A percentile compares a stretch with the other conserved stretches of the same genome.
Evolutionary conservation across 495 filamentous ascomycete species (phyloP).

Genomic region (Viridothelium virens): DNA sequence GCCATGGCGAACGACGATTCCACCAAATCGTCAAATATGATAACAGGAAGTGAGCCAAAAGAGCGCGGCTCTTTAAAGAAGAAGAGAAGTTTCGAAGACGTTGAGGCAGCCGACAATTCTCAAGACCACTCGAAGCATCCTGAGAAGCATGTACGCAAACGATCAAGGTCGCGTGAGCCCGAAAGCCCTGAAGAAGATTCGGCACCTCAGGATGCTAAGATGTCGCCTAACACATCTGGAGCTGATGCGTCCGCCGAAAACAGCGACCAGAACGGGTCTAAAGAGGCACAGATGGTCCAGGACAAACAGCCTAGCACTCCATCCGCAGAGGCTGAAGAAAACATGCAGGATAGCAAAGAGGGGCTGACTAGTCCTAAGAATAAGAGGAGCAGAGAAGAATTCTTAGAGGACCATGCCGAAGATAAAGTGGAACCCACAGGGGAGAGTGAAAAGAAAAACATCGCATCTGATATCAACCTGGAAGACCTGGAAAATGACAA

Average conservation of each 20-base stretch:
- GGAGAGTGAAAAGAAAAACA: not conserved
- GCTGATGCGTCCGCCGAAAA: not conserved
- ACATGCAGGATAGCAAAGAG: slow-evolving; percentile 11
- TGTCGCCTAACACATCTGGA: not conserved
- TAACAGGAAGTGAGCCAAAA: not conserved
- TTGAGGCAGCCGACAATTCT: slow-evolving; percentile 30
- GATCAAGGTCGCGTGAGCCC: slow-evolving; percentile 22
- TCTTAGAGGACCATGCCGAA: slow-evolving; percentile 14
- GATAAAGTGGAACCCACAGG: not conserved
- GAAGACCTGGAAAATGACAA: not conserved
- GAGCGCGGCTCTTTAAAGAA: slow-evolving; percentile 38
- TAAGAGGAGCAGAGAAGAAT: slow-evolving; percentile 28
- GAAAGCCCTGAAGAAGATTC: not conserved
- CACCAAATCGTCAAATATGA: not conserved
- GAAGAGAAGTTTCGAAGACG: slow-evolving; percentile 53
- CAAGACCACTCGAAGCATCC: not conserved
- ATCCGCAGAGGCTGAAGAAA: slow-evolving; percentile 12
- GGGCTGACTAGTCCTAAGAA: slow-evolving; percentile 27
- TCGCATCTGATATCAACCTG: not conserved
- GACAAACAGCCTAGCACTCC: not conserved
- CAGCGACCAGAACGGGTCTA: not conserved
- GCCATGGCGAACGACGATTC: slow-evolving; percentile 6
- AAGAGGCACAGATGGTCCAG: not conserved
- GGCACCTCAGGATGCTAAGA: not conserved
- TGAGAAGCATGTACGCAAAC: slow-evolving; percentile 31